These are phyloP conservation scores for Arabidopsis arenosa DNA, from an alignment of 345 rosid genomes.

Conservation along the genomic window DNA sequence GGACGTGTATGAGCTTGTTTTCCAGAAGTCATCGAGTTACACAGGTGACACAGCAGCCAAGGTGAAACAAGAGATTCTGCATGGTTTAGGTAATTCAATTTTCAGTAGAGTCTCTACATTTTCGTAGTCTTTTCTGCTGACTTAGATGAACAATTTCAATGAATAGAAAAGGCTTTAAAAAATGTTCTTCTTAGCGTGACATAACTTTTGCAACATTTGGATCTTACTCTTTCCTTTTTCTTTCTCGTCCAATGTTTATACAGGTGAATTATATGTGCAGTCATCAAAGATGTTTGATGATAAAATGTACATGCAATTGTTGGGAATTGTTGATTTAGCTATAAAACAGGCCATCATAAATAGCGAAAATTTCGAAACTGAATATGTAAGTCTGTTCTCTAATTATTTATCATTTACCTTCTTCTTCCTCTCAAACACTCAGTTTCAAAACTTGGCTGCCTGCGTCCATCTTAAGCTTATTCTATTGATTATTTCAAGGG, in stretches of 20 bases:
- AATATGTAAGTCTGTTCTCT: slow-evolving; percentile 63
- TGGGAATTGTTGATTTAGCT: slow-evolving; percentile 72
- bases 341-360: slow-evolving; percentile 59
- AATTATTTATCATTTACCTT: slow-evolving; percentile 6
- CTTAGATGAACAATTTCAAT: neutral
- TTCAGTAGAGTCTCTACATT: slow-evolving; percentile 11
- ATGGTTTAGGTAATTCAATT: slow-evolving; percentile 75
- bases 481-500: slow-evolving; percentile 54
- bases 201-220: slow-evolving; percentile 20
- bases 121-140: slow-evolving; percentile 10
- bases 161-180: slow-evolving; percentile 10
- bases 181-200: neutral
- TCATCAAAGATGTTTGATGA: slow-evolving; percentile 87
- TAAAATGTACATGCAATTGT: slow-evolving; percentile 73
- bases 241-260: slow-evolving; percentile 37
- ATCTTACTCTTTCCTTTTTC: slow-evolving; percentile 32
- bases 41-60: slow-evolving; percentile 62
- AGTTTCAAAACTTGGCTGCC: slow-evolving; percentile 14
- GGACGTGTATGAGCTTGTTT: slow-evolving; percentile 79
- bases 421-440: slow-evolving; percentile 30
- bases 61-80: slow-evolving; percentile 93
- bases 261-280: slow-evolving; percentile 91
- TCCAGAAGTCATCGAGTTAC: slow-evolving; percentile 72
- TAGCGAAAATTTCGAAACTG: slow-evolving; percentile 71
- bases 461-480: slow-evolving; percentile 14